A percentile compares a stretch with the other conserved stretches of the same genome.
These are phyloP conservation scores for Mycena vitilis DNA, from an alignment of 768 basidiomycete genomes.

Conservation along the genomic window DNA sequence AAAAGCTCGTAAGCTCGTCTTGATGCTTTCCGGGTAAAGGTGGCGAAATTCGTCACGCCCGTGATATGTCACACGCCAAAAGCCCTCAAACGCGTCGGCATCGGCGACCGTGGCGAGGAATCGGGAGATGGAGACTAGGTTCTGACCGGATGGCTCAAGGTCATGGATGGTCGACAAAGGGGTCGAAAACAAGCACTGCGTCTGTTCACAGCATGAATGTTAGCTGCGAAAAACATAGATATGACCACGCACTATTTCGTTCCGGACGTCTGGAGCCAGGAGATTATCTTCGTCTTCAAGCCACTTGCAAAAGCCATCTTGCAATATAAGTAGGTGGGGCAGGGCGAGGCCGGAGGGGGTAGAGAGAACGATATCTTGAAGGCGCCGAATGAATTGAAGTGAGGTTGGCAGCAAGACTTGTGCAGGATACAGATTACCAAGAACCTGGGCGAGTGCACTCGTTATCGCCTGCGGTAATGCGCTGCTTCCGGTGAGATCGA, in stretches of 20 bases:
- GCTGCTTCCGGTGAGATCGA: slow-evolving; percentile 36
- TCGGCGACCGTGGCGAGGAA: slow-evolving; percentile 66
- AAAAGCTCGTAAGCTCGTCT: slow-evolving; percentile 58
- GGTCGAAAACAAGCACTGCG: slow-evolving; percentile 56
- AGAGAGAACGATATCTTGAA: slow-evolving; percentile 49
- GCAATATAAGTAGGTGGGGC: slow-evolving; percentile 49
- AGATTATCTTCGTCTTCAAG: slow-evolving; percentile 58
- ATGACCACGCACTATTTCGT: slow-evolving; percentile 55
- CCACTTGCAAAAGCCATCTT: slow-evolving; percentile 60
- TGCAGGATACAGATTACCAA: slow-evolving; percentile 51
- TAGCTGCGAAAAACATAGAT: background rate
- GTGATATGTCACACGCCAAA: slow-evolving; percentile 70
- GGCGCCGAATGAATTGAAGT: slow-evolving; percentile 50
- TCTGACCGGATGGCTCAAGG: slow-evolving; percentile 53
- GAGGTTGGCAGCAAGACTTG: slow-evolving; percentile 41
- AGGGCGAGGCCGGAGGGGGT: slow-evolving; percentile 45
- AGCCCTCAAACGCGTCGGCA: slow-evolving; percentile 63
- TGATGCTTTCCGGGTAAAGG: slow-evolving; percentile 56
- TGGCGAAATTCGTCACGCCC: slow-evolving; percentile 49
- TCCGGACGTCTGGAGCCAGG: slow-evolving; percentile 58
- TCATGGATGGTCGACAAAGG: slow-evolving; percentile 53
- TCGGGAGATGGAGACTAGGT: slow-evolving; percentile 53
- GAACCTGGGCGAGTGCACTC: slow-evolving; percentile 41
- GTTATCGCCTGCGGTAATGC: slow-evolving; percentile 43
- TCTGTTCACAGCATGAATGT: slow-evolving; percentile 37